Conservation (phyloP, 768 basidiomycete genomes). For the Phallus indusiatus region DNA sequence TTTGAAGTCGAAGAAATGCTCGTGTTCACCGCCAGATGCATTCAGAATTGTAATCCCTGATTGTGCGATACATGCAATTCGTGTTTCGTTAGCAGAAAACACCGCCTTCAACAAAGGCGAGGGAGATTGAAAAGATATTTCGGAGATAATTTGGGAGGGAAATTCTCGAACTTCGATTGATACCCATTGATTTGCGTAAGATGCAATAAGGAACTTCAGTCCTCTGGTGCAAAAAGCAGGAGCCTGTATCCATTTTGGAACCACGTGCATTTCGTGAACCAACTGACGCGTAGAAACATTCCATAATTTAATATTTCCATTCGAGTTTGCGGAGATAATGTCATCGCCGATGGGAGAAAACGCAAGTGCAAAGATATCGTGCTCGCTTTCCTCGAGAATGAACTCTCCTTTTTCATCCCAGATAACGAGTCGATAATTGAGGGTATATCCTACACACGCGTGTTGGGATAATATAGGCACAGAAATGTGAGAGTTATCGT, state of each 20-base stretch:
- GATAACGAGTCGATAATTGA: neutral
- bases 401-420: neutral
- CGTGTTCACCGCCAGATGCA: neutral
- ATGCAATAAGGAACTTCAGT: neutral
- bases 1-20: neutral
- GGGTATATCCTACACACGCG: neutral
- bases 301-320: neutral
- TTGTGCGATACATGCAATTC: neutral
- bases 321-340: neutral
- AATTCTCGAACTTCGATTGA: neutral
- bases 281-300: neutral
- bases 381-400: neutral
- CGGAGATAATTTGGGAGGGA: neutral
- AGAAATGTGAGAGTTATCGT: neutral
- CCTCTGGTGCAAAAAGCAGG: neutral
- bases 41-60: neutral
- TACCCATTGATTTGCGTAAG: neutral
- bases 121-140: neutral
- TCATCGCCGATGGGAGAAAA: neutral
- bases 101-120: neutral
- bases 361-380: neutral
- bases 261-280: neutral
- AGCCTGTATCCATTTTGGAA: neutral
- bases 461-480: neutral
- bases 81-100: neutral